phyloP scores from a whole-genome alignment of 129 eudicot species.

The Centella asiatica region DNA sequence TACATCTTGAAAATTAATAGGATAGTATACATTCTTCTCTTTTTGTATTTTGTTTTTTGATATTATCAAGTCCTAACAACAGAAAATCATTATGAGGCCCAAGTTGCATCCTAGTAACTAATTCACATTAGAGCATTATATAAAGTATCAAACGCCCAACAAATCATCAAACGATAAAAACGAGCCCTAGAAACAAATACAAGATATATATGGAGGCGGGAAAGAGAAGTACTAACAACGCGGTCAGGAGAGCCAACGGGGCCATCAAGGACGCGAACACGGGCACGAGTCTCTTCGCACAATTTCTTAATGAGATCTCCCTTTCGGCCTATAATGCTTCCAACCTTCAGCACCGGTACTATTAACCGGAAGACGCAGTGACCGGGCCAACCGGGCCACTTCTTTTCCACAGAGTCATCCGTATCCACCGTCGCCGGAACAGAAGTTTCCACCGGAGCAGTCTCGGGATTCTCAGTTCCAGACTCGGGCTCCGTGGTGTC shows the following conservation, averaged over 20 bases:
- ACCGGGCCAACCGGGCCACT: constrained; percentile 98
- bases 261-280: constrained; percentile 72
- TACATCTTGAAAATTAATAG: too few relatives aligned
- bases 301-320: constrained; percentile 70
- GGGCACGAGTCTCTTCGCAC: constrained; percentile 67
- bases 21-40: too few relatives aligned
- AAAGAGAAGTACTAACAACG: constrained; percentile 33
- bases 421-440: not conserved
- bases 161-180: too few relatives aligned
- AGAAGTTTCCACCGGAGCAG: not conserved
- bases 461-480: not conserved
- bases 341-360: constrained; percentile 80
- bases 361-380: constrained; percentile 54
- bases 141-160: too few relatives aligned
- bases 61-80: too few relatives aligned
- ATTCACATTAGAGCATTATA: too few relatives aligned
- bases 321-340: constrained; percentile 74
- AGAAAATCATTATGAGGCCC: too few relatives aligned
- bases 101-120: too few relatives aligned
- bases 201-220: not conserved
- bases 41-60: too few relatives aligned
- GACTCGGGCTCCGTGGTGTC: not conserved
- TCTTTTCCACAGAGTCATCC: constrained; percentile 18
- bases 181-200: too few relatives aligned
- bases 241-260: constrained; percentile 56